phyloP scores from a whole-genome alignment of 179 eudicot genomes.

The Gypsophila paniculata region DNA sequence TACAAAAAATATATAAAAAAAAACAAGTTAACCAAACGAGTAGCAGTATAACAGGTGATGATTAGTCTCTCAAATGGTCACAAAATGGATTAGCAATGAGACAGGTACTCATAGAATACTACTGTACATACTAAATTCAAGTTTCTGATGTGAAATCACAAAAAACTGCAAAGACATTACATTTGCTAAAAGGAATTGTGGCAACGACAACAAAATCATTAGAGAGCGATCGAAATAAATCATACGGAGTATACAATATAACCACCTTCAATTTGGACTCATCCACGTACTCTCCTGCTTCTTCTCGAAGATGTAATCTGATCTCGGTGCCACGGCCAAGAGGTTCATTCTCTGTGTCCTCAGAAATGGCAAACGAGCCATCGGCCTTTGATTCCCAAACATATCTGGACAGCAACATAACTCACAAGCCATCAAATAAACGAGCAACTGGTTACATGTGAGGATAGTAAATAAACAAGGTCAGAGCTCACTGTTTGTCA shows the following conservation, averaged over 20 bases:
- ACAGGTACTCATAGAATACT: too few species aligned
- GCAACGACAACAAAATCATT: too few species aligned
- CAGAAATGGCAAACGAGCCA: conserved; percentile 97
- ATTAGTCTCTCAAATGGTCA: too few species aligned
- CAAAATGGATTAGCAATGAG: too few species aligned
- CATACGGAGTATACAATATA: not conserved
- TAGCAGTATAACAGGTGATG: not conserved
- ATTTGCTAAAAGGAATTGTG: too few species aligned
- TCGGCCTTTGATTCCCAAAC: conserved; percentile 99
- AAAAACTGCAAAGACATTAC: too few species aligned
- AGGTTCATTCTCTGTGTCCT: conserved; percentile 95
- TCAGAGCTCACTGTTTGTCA: conserved; percentile 91
- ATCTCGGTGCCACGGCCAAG: conserved; percentile 99
- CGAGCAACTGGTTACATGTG: too few species aligned
- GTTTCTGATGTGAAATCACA: too few species aligned
- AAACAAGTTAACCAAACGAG: conserved; percentile 9
- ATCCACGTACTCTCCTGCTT: conserved; percentile 90
- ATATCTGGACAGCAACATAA: conserved; percentile 44
- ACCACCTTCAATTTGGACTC: conserved; percentile 80
- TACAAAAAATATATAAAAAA: not conserved
- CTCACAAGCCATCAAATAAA: conserved; percentile 13
- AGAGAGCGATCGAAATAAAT: too few species aligned
- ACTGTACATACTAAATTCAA: too few species aligned
- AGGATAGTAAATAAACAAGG: too few species aligned
- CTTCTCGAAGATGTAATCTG: conserved; percentile 90